Conservation (phyloP, 2,329 filamentous ascomycete genomes). For the Venturia asperata region DNA sequence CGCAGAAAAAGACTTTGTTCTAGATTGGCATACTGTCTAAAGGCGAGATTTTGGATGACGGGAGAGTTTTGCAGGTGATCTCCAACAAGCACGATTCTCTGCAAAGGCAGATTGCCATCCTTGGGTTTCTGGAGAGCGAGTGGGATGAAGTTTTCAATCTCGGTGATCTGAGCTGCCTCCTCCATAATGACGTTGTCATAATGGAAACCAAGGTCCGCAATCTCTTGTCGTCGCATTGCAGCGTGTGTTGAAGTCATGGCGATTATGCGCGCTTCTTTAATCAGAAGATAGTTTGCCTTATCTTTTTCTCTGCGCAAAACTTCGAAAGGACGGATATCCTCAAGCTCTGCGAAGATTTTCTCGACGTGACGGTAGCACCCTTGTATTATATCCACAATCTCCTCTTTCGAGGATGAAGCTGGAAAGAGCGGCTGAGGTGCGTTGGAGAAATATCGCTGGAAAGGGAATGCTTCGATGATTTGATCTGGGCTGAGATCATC, state of each 20-base stretch:
- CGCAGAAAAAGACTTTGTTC: slow-evolving; percentile 93
- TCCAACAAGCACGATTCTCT: slow-evolving; percentile 85
- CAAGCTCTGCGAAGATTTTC: slow-evolving; percentile 85
- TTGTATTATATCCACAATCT: slow-evolving; percentile 65
- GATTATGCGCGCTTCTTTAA: slow-evolving; percentile 93
- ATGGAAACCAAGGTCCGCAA: slow-evolving; percentile 84
- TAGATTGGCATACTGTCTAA: slow-evolving; percentile 89
- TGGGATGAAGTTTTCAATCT: slow-evolving; percentile 94
- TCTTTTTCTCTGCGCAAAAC: slow-evolving; percentile 82
- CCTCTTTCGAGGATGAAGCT: slow-evolving; percentile 54
- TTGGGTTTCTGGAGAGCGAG: slow-evolving; percentile 81
- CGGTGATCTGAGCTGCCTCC: slow-evolving; percentile 95
- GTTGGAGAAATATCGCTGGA: slow-evolving; percentile 78
- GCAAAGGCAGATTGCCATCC: slow-evolving; percentile 65
- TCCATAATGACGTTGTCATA: slow-evolving; percentile 99
- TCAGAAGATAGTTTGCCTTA: slow-evolving; percentile 90
- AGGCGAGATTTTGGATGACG: slow-evolving; percentile 88
- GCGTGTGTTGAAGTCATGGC: slow-evolving; percentile 99
- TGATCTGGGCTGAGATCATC: slow-evolving; percentile 52
- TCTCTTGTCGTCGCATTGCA: slow-evolving; percentile 86
- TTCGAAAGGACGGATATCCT: slow-evolving; percentile 91
- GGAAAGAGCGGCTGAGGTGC: slow-evolving; percentile 82
- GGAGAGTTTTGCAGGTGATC: slow-evolving; percentile 97
- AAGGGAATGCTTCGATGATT: slow-evolving; percentile 72
- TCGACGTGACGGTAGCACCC: slow-evolving; percentile 85